Evolutionary conservation across 768 basidiomycete species (phyloP), one percentile per base, ranked within the genome.

Genomic region (Paxillus rubicundulus): DNA sequence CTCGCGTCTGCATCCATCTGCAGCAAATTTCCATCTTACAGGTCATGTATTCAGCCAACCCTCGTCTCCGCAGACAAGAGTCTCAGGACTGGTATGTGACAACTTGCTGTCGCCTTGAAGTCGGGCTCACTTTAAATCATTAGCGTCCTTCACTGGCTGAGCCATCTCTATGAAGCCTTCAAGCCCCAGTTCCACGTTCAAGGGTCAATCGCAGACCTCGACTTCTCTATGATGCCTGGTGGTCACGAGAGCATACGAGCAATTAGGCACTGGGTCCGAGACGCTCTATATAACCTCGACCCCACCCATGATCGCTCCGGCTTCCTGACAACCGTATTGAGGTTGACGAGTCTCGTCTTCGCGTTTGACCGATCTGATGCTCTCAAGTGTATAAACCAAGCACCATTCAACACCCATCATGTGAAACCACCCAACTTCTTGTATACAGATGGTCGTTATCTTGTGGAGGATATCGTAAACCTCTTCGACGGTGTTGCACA

Each of bases 21-120:
- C 74, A 75, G 42, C 79, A 82, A 45, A 75, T 84, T 2, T 57
- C 72, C 43, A 78, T 84, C 14, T 69, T 77, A 38, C 72, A 79
- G 24, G 57, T 55, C 8, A 58, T 61, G 56, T 63, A 59, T 17
- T 66, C 59, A 0, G 59, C 55, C 7, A 27, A 50, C 13, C 59
- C 55, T 4, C 7, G 21, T 0, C 49, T 52, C 16, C 9, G 10
- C 2, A 48, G 39, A 33, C 41, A n/a, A n/a, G n/a, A n/a, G n/a
- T n/a, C n/a, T n/a, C n/a, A 47, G 9, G 28, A 56, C 1, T 37
- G 32, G 62, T 64, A 42, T 13, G 55, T 55, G 12, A 27, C 14
- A 9, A 48, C 13, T 10, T 9, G 4, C 12, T 16, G 5, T 30
- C 21, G 7, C 12, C 1, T 27, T 38, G n/a, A 7, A 36, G 5